Conservation (phyloP, 768 basidiomycete species). For the Hemileccinum impolitum region DNA sequence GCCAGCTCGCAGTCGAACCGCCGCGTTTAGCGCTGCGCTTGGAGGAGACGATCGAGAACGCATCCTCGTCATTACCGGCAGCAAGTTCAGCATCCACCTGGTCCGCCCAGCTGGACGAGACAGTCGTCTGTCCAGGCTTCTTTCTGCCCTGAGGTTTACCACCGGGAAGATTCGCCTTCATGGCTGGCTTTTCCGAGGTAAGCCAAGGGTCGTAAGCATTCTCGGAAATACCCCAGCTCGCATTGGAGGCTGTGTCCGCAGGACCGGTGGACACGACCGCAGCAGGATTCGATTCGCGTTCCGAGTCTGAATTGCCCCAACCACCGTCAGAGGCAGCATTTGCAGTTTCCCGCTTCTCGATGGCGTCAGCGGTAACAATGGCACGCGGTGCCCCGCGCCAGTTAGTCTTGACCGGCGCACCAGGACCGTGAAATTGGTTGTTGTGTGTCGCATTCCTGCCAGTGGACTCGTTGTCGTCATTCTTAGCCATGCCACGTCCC, state of each 20-base stretch:
- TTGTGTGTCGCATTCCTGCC: constrained; percentile 9
- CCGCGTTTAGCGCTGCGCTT: constrained; percentile 16
- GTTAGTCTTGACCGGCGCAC: constrained; percentile 30
- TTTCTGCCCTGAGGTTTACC: constrained; percentile 2
- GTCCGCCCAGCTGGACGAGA: constrained; percentile 25
- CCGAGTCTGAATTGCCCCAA: constrained; percentile 22
- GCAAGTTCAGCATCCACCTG: constrained; percentile 20
- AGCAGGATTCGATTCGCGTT: constrained; percentile 8
- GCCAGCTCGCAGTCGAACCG: constrained; percentile 10
- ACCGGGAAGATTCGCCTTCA: constrained; percentile 3
- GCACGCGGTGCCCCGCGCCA: constrained; percentile 28
- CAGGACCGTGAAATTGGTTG: constrained; percentile 25
- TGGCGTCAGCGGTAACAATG: constrained; percentile 23
- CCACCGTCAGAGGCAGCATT: constrained; percentile 7
- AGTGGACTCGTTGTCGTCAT: not conserved
- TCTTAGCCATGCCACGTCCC: constrained; percentile 10
- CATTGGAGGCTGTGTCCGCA: constrained; percentile 15
- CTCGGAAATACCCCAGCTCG: constrained; percentile 24
- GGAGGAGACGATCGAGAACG: constrained; percentile 2
- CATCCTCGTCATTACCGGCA: not conserved
- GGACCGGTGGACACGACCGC: not conserved
- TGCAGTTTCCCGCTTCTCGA: constrained; percentile 23
- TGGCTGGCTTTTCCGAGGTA: not conserved
- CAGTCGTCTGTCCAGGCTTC: constrained; percentile 6
- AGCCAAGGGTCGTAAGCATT: constrained; percentile 23